Evolutionary conservation across 371 early-diverging fungal species (phyloP), one percentile per base, ranked within the genome.

Genomic region (Rhizopus sp.): DNA sequence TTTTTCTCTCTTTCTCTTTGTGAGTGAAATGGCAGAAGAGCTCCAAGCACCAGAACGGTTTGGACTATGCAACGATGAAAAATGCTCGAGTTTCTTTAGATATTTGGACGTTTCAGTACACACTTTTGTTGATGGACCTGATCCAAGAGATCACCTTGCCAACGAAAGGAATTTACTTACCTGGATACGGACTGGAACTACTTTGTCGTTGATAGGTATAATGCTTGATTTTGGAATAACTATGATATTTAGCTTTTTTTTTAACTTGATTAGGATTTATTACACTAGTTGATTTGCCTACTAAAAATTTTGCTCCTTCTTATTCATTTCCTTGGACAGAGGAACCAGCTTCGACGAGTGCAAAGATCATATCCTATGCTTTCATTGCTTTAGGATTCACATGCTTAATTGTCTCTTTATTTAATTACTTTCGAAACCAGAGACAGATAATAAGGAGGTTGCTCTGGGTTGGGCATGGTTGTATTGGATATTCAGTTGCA

Each of bases 61-160:
- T 58, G 61, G 56, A 15, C 32, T 59, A 17, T 75, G 75, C 32
- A 68, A 75, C 41, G 55, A 72, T 37, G 63, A 69, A 34, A 60
- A 70, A 34, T 75, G 75, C 42, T 68, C 66, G 33, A 61, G 45
- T 9, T 55, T 56, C 37, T 75, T 69, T 55, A 75, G 72, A 35
- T 69, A 64, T 40, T 35, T 75, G 8, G 75, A 75, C 23, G 17
- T 63, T 47, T 64, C 65, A 15, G 63, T 75, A 4, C 75, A 75
- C 47, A 69, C 70, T 2, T 9, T 60, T 16, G 65, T 75, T 3
- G 72, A 72, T 38, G 75, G 75, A 5, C 75, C 75, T 51, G 75
- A 75, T 59, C 75, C 75, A 33, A 62, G 75, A 59, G 75, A 75
- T 53, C 75, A 75, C 50, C 65, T 71, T 62, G 70, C 75, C 8